Evolutionary conservation across 352 stramenopile species (phyloP), one percentile per base, ranked within the genome.

Genomic region (Phytopythium montanum): DNA sequence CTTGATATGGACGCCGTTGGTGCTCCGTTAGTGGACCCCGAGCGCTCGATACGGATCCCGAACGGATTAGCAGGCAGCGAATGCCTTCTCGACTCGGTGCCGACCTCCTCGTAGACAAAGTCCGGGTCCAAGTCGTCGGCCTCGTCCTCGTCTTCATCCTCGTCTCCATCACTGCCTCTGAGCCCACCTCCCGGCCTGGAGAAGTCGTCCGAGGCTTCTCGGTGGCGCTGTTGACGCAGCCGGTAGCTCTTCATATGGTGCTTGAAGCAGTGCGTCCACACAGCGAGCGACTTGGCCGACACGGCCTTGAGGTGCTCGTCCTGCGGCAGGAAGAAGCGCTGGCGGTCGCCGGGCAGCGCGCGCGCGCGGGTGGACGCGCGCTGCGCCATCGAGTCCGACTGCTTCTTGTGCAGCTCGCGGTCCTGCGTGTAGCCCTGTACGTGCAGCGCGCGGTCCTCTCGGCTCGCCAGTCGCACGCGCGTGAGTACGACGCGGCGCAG

Each of bases 221-320:
- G 28, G 54, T 25, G 29, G 65, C 44, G 33, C 38, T 65, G 58
- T 26, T 54, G 59, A 1, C 68, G 64, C 16, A 76, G 55, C 14
- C 53, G 41, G 48, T 82, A 73, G 55, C 76, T 81, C 54, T 76
- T 77, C 76, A 85, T 79, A 48, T 87, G 75, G 49, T 81, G 72
- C 56, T 76, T 79, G 25, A 89, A 83, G 62, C 79, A 89, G 60
- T 89, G 79, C 18, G 72, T 61, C 79, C 74, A 89, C 16, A 89
- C 71, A 9, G 58, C 71, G 13, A 70, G 65, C 3, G 70, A 50
- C 44, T 87, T 87, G 7, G 54, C 45, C 42, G 72, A 79, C 33
- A 89, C 76, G 0, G 76, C 65, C 13, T 75, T 72, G 23, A 89
- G 62, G 6, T 45, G 56, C 59, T 89, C 76, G 12, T 80, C 60